Conservation (phyloP, 495 filamentous ascomycete genomes). For the Podospora pseudocomata region DNA sequence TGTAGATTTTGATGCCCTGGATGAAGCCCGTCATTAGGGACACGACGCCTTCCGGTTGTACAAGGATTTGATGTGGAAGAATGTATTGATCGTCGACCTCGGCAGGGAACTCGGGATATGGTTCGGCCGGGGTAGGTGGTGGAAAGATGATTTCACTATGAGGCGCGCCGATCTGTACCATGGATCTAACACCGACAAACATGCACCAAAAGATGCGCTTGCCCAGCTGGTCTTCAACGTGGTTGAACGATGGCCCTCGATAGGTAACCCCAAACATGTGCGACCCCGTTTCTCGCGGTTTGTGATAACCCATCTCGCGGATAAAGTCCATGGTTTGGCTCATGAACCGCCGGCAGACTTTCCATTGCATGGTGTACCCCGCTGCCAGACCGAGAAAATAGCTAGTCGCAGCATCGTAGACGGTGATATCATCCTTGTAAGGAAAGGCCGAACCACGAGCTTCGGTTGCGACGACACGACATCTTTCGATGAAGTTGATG, state of each 20-base stretch:
- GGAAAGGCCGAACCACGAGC: conserved; percentile 69
- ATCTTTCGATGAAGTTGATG: conserved; percentile 67
- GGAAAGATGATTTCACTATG: conserved; percentile 63
- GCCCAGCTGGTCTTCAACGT: conserved; percentile 73
- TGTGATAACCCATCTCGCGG: conserved; percentile 61
- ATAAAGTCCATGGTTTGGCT: conserved; percentile 70
- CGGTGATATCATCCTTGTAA: conserved; percentile 57
- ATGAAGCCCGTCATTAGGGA: conserved; percentile 73
- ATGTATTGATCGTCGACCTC: conserved; percentile 81
- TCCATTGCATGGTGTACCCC: conserved; percentile 64
- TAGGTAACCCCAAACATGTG: conserved; percentile 30
- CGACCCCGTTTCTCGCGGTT: conserved; percentile 37
- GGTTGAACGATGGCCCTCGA: conserved; percentile 49
- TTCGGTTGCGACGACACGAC: conserved; percentile 66
- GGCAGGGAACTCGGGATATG: conserved; percentile 73
- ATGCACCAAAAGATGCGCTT: conserved; percentile 76
- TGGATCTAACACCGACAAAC: conserved; percentile 61
- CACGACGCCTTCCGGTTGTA: conserved; percentile 58
- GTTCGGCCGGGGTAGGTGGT: conserved; percentile 66
- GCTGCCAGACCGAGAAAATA: conserved; percentile 74
- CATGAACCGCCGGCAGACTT: conserved; percentile 64
- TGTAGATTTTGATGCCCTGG: conserved; percentile 66
- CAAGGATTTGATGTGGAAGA: conserved; percentile 55
- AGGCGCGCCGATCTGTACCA: conserved; percentile 65
- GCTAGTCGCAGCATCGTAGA: conserved; percentile 82